These are phyloP conservation scores for Pseudogymnoascus sp. DNA, from an alignment of 2,329 filamentous ascomycete genomes.

Conservation along the genomic window DNA sequence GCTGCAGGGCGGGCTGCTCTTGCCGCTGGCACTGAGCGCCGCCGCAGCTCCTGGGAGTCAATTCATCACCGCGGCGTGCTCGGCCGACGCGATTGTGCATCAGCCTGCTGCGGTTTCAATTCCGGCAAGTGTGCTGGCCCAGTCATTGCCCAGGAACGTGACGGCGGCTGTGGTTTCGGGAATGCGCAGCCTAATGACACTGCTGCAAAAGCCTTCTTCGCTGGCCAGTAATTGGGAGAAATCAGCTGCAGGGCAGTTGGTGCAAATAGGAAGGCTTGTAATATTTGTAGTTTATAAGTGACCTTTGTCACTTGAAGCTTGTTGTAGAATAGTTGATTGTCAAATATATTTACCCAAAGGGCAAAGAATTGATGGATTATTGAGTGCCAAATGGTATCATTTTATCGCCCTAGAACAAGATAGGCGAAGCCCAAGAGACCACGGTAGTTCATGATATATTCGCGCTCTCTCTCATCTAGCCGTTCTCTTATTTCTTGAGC, in stretches of 20 bases:
- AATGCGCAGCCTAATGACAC: slow-evolving; percentile 14
- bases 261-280: background rate
- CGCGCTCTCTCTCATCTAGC: background rate
- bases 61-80: slow-evolving; percentile 32
- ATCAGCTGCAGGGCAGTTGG: background rate
- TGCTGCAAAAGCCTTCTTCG: slow-evolving; percentile 12
- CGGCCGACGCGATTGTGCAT: slow-evolving; percentile 30
- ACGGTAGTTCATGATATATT: background rate
- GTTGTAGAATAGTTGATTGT: background rate
- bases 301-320: background rate
- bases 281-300: background rate
- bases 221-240: background rate
- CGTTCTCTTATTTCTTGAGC: background rate
- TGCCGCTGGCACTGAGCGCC: background rate
- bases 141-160: slow-evolving; percentile 28
- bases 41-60: slow-evolving; percentile 22
- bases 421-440: background rate
- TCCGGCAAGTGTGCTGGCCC: slow-evolving; percentile 30
- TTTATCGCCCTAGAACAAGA: slow-evolving; percentile 3
- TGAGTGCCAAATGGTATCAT: background rate
- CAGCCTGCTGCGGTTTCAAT: slow-evolving; percentile 28
- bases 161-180: slow-evolving; percentile 31
- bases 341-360: background rate
- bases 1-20: background rate
- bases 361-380: background rate